These are phyloP conservation scores for Isabelozyma pseudorhagii DNA, from an alignment of 805 yeast genomes.

Conservation along the genomic window DNA sequence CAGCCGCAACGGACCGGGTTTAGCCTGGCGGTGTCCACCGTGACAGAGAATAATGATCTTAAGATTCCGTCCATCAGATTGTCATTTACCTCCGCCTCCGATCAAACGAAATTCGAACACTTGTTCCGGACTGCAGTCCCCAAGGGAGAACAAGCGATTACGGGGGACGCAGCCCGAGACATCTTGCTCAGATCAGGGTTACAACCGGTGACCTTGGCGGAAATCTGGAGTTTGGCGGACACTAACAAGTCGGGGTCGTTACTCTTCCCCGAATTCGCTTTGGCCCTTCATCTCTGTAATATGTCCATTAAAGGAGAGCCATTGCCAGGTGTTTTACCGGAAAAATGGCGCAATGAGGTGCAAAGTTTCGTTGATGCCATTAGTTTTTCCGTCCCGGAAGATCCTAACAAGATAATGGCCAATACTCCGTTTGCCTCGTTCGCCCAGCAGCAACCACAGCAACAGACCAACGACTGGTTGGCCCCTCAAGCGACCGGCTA, in stretches of 20 bases:
- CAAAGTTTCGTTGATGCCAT: conserved; percentile 87
- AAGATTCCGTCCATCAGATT: conserved; percentile 75
- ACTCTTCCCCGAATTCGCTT: conserved; percentile 90
- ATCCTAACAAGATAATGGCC: conserved; percentile 35
- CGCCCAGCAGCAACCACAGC: conserved; percentile 8
- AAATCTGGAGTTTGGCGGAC: conserved; percentile 90
- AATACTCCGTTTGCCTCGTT: conserved; percentile 42
- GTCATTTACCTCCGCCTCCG: conserved; percentile 79
- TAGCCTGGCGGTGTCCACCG: conserved; percentile 36
- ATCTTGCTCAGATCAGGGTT: conserved; percentile 79
- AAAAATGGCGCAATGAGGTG: conserved; percentile 76
- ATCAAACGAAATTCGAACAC: conserved; percentile 83
- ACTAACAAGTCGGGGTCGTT: conserved; percentile 81
- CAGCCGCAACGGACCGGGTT: conserved; percentile 49
- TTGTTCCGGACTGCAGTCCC: conserved; percentile 78
- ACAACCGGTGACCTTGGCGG: conserved; percentile 70
- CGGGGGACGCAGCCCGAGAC: conserved; percentile 73
- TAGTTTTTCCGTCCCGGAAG: conserved; percentile 71
- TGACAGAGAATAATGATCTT: conserved; percentile 52
- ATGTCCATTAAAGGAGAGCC: conserved; percentile 73
- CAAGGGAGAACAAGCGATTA: conserved; percentile 62
- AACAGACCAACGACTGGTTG: conserved; percentile 23
- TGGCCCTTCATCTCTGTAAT: conserved; percentile 85
- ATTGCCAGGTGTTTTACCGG: conserved; percentile 71
- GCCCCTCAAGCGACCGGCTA: conserved; percentile 31